A percentile compares a stretch with the other conserved stretches of the same genome.
Evolutionary conservation across 78 protist species (phyloP).

Genomic region (Cyanophora paradoxa): DNA sequence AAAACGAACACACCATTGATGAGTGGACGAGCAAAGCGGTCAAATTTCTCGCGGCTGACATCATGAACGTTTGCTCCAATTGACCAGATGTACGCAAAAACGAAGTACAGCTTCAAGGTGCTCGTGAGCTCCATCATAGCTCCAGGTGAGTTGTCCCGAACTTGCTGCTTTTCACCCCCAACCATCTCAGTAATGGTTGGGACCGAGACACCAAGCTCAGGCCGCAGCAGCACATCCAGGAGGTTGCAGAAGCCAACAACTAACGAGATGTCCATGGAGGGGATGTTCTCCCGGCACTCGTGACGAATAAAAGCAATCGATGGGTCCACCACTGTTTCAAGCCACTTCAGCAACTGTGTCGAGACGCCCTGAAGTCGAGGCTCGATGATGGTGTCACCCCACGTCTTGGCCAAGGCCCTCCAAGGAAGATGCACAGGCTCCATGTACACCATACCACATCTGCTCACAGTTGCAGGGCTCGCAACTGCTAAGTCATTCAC

Average conservation of each 20-base stretch:
- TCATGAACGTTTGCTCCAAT: conserved; percentile 33
- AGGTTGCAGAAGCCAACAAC: not conserved
- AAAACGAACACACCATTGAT: not conserved
- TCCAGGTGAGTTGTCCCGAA: no score
- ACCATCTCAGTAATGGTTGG: not conserved
- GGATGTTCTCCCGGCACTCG: conserved; percentile 22
- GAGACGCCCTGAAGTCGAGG: no score
- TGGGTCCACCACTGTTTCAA: not conserved
- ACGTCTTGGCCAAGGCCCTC: no score
- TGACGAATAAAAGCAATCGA: conserved; percentile 12
- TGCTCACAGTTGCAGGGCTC: conserved; percentile 83
- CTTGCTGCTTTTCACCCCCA: no score
- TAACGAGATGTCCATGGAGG: conserved; percentile 11
- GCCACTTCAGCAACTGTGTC: no score
- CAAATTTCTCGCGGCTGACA: not conserved
- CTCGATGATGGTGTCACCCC: no score
- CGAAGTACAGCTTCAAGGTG: not conserved
- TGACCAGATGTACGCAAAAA: conserved; percentile 41
- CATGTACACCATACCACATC: conserved; percentile 87
- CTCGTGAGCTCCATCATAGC: not conserved
- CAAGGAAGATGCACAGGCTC: conserved; percentile 49
- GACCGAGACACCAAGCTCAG: not conserved
- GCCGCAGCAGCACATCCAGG: conserved; percentile 4
- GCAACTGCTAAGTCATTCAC: conserved; percentile 75
- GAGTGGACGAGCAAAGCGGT: not conserved